These are phyloP conservation scores for Aspergillus persii DNA, from an alignment of 2,329 filamentous ascomycete species.

Conservation along the genomic window DNA sequence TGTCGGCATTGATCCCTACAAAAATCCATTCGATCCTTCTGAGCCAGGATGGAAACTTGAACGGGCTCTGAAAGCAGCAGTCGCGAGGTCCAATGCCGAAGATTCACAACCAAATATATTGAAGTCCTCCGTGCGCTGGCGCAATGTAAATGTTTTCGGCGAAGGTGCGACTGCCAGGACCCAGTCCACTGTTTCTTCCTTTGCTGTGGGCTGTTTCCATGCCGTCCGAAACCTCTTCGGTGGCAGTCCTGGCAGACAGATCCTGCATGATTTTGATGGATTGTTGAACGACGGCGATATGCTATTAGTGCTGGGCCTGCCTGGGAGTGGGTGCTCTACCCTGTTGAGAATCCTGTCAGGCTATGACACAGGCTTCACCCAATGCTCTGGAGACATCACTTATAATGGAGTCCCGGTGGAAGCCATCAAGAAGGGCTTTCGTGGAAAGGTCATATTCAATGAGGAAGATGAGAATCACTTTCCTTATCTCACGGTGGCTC, in stretches of 20 bases:
- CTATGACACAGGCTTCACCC: background rate
- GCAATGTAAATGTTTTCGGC: background rate
- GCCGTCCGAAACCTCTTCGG: background rate
- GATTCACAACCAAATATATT: background rate
- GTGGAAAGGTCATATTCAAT: background rate
- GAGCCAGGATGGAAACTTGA: background rate
- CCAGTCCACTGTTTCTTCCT: background rate
- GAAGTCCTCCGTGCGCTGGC: background rate
- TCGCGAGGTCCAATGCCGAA: background rate
- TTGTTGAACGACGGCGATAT: background rate
- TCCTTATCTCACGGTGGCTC: background rate
- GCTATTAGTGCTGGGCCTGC: background rate
- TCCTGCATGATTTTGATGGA: background rate
- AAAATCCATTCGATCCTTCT: background rate
- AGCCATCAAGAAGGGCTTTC: background rate
- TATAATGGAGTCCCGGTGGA: background rate
- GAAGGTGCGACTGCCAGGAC: background rate
- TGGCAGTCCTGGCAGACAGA: background rate
- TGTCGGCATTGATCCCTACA: background rate
- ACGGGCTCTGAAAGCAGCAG: background rate
- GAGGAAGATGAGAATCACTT: background rate
- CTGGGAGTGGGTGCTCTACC: background rate
- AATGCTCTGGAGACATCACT: background rate
- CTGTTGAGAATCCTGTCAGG: background rate
- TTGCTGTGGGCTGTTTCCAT: background rate